phyloP scores from a whole-genome alignment of 176 grass and related monocot species.

The Zea luxurians region DNA sequence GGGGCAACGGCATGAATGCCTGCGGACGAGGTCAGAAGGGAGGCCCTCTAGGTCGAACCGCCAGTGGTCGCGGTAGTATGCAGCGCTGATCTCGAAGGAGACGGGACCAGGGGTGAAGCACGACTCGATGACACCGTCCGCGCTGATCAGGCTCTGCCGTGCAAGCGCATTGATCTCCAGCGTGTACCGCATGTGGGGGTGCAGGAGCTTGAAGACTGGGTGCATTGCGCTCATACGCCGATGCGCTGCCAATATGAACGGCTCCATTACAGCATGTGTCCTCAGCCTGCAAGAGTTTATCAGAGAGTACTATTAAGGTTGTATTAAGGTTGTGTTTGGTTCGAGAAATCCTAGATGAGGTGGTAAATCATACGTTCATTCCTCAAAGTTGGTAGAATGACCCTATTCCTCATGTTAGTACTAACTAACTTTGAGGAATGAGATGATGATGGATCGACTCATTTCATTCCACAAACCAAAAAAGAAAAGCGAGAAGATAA shows the following conservation, averaged over 20 bases:
- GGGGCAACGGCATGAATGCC: conserved; percentile 39
- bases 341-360: too few relatives aligned
- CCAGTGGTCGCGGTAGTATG: conserved; percentile 75
- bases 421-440: too few relatives aligned
- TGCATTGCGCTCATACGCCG: conserved; percentile 89
- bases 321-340: too few relatives aligned
- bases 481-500: too few relatives aligned
- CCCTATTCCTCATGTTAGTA: too few relatives aligned
- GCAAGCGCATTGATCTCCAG: conserved; percentile 96
- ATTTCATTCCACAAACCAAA: too few relatives aligned
- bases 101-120: conserved; percentile 88
- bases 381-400: too few relatives aligned
- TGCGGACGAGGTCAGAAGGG: conserved; percentile 85
- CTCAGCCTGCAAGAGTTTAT: conserved; percentile 63
- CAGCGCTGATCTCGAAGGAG: conserved; percentile 75
- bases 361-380: too few relatives aligned
- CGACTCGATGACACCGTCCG: conserved; percentile 88
- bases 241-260: conserved; percentile 92
- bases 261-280: conserved; percentile 88
- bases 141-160: conserved; percentile 90
- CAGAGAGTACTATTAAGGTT: neutral
- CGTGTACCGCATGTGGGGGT: conserved; percentile 94
- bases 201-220: conserved; percentile 87
- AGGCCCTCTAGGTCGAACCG: conserved; percentile 81
- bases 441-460: too few relatives aligned